Percentiles rank a stretch among this genome's conserved stretches.
phyloP scores from a whole-genome alignment of 768 basidiomycete genomes.

The Leccinum rimulosum region DNA sequence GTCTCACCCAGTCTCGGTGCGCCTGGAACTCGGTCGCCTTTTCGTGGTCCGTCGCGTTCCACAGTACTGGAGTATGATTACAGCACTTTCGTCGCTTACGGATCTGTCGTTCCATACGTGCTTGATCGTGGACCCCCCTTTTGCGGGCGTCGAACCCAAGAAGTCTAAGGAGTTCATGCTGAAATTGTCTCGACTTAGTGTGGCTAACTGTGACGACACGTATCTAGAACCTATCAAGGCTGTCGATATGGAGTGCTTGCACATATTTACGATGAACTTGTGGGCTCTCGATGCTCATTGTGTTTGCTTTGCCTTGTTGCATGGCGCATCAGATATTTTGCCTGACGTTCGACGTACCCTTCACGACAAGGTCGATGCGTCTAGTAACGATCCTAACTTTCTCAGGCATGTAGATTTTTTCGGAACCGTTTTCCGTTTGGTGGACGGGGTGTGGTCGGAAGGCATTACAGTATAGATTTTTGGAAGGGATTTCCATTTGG shows the following conservation, averaged over 20 bases:
- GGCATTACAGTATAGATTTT: too few relatives aligned
- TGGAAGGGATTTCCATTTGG: too few relatives aligned
- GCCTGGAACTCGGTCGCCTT: too few relatives aligned
- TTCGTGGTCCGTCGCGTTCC: too few relatives aligned
- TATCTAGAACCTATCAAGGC: neutral
- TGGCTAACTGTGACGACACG: neutral
- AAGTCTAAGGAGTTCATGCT: neutral
- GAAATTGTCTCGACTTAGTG: neutral
- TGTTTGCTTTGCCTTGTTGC: too few relatives aligned
- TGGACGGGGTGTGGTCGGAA: slow-evolving; percentile 11
- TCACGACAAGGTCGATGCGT: neutral
- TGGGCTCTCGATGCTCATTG: neutral
- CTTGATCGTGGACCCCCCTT: neutral
- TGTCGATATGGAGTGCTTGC: neutral
- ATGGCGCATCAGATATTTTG: neutral
- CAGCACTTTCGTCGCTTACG: too few relatives aligned
- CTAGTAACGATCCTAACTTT: neutral
- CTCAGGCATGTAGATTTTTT: neutral
- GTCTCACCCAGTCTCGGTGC: too few relatives aligned
- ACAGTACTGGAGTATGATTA: too few relatives aligned
- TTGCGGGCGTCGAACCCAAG: neutral
- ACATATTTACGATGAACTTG: neutral
- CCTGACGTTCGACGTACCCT: neutral
- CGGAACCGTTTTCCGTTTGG: neutral
- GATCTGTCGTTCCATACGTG: too few relatives aligned